phyloP scores from a whole-genome alignment of 2,329 filamentous ascomycete genomes.

The Beauveria australis region DNA sequence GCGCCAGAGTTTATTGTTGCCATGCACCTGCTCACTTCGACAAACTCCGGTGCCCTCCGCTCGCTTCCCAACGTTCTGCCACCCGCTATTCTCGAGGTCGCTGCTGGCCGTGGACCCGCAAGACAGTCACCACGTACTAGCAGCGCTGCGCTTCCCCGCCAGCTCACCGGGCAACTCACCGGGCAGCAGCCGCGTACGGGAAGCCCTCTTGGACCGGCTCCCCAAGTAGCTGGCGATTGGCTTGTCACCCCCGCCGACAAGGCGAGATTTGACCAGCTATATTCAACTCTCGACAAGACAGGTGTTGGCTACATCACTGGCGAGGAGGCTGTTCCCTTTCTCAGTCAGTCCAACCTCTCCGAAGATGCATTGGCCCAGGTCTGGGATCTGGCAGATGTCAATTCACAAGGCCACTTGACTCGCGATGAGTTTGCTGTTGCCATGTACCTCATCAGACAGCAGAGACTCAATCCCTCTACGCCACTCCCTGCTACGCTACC shows the following conservation, averaged over 20 bases:
- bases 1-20: slow-evolving; percentile 93
- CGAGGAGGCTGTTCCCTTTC: slow-evolving; percentile 89
- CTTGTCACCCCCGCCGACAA: slow-evolving; percentile 77
- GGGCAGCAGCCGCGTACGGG: slow-evolving; percentile 59
- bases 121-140: slow-evolving; percentile 45
- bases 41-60: slow-evolving; percentile 75
- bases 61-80: slow-evolving; percentile 74
- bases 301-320: slow-evolving; percentile 81
- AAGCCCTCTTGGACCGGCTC: slow-evolving; percentile 44
- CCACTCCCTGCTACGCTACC: slow-evolving; percentile 71
- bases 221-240: slow-evolving; percentile 54
- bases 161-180: slow-evolving; percentile 73
- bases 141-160: slow-evolving; percentile 66
- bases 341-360: slow-evolving; percentile 82
- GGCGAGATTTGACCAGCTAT: slow-evolving; percentile 77
- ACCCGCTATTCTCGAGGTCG: slow-evolving; percentile 81
- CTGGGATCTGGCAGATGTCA: slow-evolving; percentile 94
- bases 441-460: slow-evolving; percentile 92
- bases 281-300: slow-evolving; percentile 71
- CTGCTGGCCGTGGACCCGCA: slow-evolving; percentile 53
- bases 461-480: slow-evolving; percentile 58
- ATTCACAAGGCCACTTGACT: slow-evolving; percentile 75
- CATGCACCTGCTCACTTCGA: slow-evolving; percentile 92
- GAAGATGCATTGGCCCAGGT: slow-evolving; percentile 89
- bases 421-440: slow-evolving; percentile 93